These are phyloP conservation scores for Salinomyces thailandicus DNA, from an alignment of 2,329 filamentous ascomycete species.

Conservation along the genomic window DNA sequence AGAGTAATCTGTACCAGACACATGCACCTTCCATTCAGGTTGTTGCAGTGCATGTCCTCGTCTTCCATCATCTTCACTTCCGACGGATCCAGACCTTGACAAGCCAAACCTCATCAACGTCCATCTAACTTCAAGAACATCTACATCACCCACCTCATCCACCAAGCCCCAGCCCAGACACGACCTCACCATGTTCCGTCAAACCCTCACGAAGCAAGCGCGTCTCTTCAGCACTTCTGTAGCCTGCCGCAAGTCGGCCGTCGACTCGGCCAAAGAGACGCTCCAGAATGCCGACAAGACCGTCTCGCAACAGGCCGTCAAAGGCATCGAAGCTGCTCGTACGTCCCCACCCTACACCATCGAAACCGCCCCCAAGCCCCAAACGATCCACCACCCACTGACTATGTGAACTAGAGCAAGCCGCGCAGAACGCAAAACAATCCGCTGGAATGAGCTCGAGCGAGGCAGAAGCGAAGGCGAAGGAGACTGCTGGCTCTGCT, in stretches of 20 bases:
- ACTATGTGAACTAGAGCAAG: constrained; percentile 36
- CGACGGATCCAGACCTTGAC: no score
- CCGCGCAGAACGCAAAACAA: constrained; percentile 36
- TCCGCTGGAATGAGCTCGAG: constrained; percentile 18
- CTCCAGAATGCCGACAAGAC: constrained; percentile 48
- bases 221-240: constrained; percentile 47
- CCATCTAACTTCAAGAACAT: no score
- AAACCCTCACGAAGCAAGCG: constrained; percentile 33
- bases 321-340: constrained; percentile 54
- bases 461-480: constrained; percentile 33
- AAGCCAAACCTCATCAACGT: no score
- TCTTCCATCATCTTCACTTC: no score
- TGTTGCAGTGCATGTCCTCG: no score
- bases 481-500: constrained; percentile 31
- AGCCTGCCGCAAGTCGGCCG: constrained; percentile 39
- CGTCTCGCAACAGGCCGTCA: constrained; percentile 46
- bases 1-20: no score
- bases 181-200: constrained; percentile 34
- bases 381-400: not conserved
- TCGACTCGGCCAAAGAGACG: constrained; percentile 48
- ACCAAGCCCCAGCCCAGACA: no score
- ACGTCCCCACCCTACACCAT: no score
- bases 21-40: no score
- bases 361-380: not conserved
- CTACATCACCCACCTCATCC: no score